phyloP scores from a whole-genome alignment of 2,329 filamentous ascomycete species.

The Leptographium procerum region DNA sequence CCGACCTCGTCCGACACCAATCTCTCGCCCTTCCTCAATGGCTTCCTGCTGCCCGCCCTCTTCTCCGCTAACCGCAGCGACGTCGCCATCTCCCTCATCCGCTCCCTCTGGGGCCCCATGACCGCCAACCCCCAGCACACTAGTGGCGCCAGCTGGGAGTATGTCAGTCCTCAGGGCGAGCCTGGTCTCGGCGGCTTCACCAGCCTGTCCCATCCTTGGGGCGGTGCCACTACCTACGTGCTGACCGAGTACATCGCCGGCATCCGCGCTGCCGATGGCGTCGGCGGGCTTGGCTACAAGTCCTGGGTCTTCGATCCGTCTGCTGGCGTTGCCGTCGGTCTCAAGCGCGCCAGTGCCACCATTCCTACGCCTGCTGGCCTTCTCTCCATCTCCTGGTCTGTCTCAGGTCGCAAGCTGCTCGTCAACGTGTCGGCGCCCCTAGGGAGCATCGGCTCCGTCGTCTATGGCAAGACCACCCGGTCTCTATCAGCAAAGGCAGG shows the following conservation, averaged over 20 bases:
- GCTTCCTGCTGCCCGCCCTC: conserved; percentile 27
- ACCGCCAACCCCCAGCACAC: conserved; percentile 21
- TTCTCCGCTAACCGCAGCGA: conserved; percentile 18
- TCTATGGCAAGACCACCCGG: too few relatives aligned
- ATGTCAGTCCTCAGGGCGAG: conserved; percentile 24
- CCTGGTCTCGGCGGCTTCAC: conserved; percentile 31
- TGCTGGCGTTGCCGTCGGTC: background rate
- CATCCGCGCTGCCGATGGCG: conserved; percentile 9
- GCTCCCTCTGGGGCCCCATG: conserved; percentile 30
- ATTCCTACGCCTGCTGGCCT: too few relatives aligned
- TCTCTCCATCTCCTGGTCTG: too few relatives aligned
- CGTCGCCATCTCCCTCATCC: conserved; percentile 20
- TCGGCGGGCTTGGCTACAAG: background rate
- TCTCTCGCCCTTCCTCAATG: conserved; percentile 35
- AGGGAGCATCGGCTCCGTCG: too few relatives aligned
- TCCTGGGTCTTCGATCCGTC: background rate
- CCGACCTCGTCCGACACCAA: conserved; percentile 5
- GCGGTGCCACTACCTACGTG: conserved; percentile 32
- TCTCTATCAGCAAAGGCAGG: too few relatives aligned
- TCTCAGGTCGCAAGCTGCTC: too few relatives aligned
- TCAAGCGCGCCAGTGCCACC: too few relatives aligned
- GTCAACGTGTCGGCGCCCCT: too few relatives aligned
- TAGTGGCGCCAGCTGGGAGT: conserved; percentile 33
- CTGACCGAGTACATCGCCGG: conserved; percentile 25
- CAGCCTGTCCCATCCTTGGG: conserved; percentile 31